Evolutionary conservation across 495 filamentous ascomycete species (phyloP).

Genomic region (Aspergillus incahuasiensis): DNA sequence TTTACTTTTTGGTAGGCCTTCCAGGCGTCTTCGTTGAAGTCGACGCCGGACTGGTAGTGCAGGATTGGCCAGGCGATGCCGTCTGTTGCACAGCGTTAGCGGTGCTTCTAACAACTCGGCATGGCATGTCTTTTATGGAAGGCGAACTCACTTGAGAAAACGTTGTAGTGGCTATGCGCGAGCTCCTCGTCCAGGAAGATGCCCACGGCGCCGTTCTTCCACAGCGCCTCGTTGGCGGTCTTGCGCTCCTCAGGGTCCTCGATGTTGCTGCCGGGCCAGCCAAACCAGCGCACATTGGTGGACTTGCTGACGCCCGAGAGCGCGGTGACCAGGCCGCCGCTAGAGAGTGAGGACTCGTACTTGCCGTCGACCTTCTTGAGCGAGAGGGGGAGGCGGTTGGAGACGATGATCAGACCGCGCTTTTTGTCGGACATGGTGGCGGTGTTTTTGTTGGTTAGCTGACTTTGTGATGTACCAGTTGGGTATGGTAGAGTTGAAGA

Average conservation of each 20-base stretch:
- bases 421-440: background rate
- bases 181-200: constrained; percentile 52
- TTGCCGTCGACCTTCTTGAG: constrained; percentile 73
- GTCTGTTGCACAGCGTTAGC: too few species aligned
- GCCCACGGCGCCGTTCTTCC: constrained; percentile 47
- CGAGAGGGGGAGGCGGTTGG: constrained; percentile 84
- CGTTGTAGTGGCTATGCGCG: constrained; percentile 56
- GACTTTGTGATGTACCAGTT: too few species aligned
- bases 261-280: constrained; percentile 78
- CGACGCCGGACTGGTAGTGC: constrained; percentile 91
- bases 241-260: constrained; percentile 36
- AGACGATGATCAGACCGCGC: constrained; percentile 67
- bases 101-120: too few species aligned
- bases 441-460: background rate
- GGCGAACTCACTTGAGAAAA: constrained; percentile 48
- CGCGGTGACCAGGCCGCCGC: constrained; percentile 83
- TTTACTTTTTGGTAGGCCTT: constrained; percentile 83
- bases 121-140: too few species aligned
- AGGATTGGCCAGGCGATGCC: constrained; percentile 94
- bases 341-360: constrained; percentile 77
- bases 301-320: constrained; percentile 79
- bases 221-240: constrained; percentile 39
- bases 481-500: too few species aligned
- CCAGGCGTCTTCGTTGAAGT: constrained; percentile 84
- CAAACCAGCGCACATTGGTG: constrained; percentile 87